A percentile compares a stretch with the other conserved stretches of the same genome.
Evolutionary conservation across 352 stramenopile genomes (phyloP).

Genomic region (Phytophthora meadii): DNA sequence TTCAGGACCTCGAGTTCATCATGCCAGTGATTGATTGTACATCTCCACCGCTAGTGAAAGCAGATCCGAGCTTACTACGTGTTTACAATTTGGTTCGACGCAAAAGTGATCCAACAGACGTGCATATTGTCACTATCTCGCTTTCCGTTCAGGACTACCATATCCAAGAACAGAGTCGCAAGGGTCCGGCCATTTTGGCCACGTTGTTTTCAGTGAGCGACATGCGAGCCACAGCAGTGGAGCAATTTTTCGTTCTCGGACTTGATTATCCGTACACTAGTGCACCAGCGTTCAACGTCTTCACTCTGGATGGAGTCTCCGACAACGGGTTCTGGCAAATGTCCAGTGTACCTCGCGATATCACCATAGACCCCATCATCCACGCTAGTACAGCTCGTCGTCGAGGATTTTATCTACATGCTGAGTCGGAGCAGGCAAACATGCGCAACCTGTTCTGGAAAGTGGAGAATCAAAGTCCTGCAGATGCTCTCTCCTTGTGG

Average conservation of each 20-base stretch:
- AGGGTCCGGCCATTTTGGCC: conserved; percentile 23
- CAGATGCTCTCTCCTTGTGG: conserved; percentile 28
- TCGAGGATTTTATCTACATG: conserved; percentile 44
- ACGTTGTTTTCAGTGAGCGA: conserved; percentile 39
- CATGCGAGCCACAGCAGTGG: conserved; percentile 23
- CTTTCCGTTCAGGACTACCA: conserved; percentile 36
- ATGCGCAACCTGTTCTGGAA: conserved; percentile 36
- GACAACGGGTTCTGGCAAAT: conserved; percentile 29
- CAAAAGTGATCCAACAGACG: conserved; percentile 22
- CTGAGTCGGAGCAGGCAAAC: conserved; percentile 47
- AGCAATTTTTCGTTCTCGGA: conserved; percentile 33
- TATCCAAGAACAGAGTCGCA: conserved; percentile 23
- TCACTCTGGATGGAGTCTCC: conserved; percentile 21
- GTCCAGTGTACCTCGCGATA: conserved; percentile 21
- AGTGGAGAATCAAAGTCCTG: conserved; percentile 29
- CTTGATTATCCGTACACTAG: conserved; percentile 38
- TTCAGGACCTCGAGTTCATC: conserved; percentile 39
- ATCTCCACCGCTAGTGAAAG: conserved; percentile 19
- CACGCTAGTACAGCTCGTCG: conserved; percentile 36
- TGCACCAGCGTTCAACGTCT: conserved; percentile 16
- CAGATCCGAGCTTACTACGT: conserved; percentile 33
- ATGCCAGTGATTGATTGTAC: conserved; percentile 36
- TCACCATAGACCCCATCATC: conserved; percentile 23
- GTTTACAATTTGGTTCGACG: conserved; percentile 35
- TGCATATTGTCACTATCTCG: conserved; percentile 27